Percentiles rank a stretch among this genome's conserved stretches.
Conservation (phyloP, 1,139 yeast species). For the Yamadazyma jaroonii region DNA sequence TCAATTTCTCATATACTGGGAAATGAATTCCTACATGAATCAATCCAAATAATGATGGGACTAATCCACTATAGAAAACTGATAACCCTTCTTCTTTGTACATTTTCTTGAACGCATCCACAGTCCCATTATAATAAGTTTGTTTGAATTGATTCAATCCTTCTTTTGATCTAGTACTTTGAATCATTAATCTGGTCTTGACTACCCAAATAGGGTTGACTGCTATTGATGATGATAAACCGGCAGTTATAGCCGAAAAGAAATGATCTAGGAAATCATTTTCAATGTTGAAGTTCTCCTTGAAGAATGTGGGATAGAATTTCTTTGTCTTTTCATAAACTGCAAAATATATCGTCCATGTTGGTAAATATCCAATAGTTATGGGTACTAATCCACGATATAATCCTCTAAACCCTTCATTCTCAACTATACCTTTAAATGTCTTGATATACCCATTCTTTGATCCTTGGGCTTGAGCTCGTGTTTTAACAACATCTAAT, state of each 20-base stretch:
- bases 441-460: slow-evolving; percentile 56
- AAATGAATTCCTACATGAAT: slow-evolving; percentile 95
- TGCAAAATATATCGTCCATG: slow-evolving; percentile 95
- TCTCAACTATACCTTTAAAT: slow-evolving; percentile 57
- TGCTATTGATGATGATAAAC: slow-evolving; percentile 77
- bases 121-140: slow-evolving; percentile 66
- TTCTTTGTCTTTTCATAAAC: slow-evolving; percentile 79
- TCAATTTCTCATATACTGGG: slow-evolving; percentile 89
- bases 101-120: slow-evolving; percentile 83
- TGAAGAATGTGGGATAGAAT: slow-evolving; percentile 27
- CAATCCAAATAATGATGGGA: slow-evolving; percentile 87
- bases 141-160: slow-evolving; percentile 26
- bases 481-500: slow-evolving; percentile 45
- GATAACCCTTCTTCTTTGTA: slow-evolving; percentile 71
- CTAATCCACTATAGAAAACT: slow-evolving; percentile 87
- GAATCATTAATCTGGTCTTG: slow-evolving; percentile 90
- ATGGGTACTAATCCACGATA: slow-evolving; percentile 92
- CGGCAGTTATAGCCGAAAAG: slow-evolving; percentile 84
- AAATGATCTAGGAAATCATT: slow-evolving; percentile 63
- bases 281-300: slow-evolving; percentile 26
- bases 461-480: slow-evolving; percentile 45
- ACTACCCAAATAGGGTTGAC: slow-evolving; percentile 99
- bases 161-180: slow-evolving; percentile 46
- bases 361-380: slow-evolving; percentile 89
- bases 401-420: slow-evolving; percentile 81